Percentiles rank a stretch among this genome's conserved stretches.
phyloP scores from a whole-genome alignment of 176 grass and related monocot species.

The Aegilops sharonensis region DNA sequence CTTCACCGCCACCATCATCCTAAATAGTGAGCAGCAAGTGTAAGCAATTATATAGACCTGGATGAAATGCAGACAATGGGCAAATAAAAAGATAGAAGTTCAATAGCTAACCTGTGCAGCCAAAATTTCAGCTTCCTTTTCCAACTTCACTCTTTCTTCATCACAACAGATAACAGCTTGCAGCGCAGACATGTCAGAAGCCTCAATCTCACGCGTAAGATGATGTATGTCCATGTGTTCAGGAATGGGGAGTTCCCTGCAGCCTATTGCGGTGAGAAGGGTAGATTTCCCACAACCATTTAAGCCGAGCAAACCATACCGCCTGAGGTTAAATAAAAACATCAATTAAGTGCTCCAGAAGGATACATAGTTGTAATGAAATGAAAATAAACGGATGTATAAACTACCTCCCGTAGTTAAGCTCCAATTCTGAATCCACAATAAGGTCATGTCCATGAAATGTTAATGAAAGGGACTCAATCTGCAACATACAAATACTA shows the following conservation, averaged over 20 bases:
- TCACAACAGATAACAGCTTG: constrained; percentile 88
- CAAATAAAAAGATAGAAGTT: not conserved
- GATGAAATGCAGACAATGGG: too few relatives aligned
- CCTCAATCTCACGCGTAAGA: constrained; percentile 80
- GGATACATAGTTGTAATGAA: not conserved
- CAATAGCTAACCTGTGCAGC: constrained; percentile 52
- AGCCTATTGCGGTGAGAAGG: constrained; percentile 81
- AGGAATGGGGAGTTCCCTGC: constrained; percentile 87
- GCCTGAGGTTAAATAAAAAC: constrained; percentile 49
- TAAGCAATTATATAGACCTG: not conserved
- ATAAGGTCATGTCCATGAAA: constrained; percentile 99
- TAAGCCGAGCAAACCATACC: constrained; percentile 91
- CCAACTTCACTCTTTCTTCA: constrained; percentile 79
- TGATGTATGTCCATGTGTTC: constrained; percentile 99
- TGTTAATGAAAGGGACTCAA: constrained; percentile 87
- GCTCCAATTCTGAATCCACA: constrained; percentile 93
- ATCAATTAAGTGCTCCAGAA: not conserved
- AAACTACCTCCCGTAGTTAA: constrained; percentile 85
- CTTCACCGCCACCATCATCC: constrained; percentile 80
- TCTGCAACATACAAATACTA: constrained; percentile 50
- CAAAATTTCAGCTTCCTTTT: constrained; percentile 91
- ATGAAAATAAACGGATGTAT: not conserved
- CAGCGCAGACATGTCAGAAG: constrained; percentile 94
- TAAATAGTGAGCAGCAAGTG: constrained; percentile 11
- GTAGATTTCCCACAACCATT: constrained; percentile 98